Conservation (phyloP, 1,139 yeast species). For the Geotrichum siamense region DNA sequence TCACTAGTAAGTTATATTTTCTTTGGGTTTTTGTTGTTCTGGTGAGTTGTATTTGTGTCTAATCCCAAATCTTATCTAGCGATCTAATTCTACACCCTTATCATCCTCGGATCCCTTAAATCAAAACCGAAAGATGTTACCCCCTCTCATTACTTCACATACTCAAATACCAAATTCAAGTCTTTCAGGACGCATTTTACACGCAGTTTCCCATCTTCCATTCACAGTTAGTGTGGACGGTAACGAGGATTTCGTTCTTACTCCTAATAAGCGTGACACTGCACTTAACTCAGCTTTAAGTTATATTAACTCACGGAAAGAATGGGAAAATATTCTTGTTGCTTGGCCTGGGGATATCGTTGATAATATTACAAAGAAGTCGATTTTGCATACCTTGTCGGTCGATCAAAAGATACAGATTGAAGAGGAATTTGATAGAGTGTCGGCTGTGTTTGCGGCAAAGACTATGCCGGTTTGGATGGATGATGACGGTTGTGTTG, state of each 20-base stretch:
- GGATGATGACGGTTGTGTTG: conserved; percentile 56
- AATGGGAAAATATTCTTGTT: conserved; percentile 35
- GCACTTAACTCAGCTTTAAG: conserved; percentile 72
- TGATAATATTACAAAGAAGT: not conserved
- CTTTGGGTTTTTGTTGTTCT: too few relatives aligned
- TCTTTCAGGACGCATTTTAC: conserved; percentile 57
- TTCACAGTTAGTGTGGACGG: conserved; percentile 41
- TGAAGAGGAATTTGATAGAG: not conserved
- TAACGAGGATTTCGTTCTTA: conserved; percentile 35
- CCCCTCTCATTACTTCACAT: conserved; percentile 3
- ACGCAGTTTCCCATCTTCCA: conserved; percentile 63
- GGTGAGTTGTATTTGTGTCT: too few relatives aligned
- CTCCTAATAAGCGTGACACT: conserved; percentile 70
- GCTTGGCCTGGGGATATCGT: conserved; percentile 17
- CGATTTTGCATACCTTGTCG: conserved; percentile 1
- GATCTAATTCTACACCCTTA: not conserved
- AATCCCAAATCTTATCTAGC: too few relatives aligned
- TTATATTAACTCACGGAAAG: conserved; percentile 65
- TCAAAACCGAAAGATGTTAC: not conserved
- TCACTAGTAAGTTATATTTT: not conserved
- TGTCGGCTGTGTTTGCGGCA: conserved; percentile 36
- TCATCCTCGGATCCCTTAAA: not conserved
- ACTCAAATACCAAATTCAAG: conserved; percentile 23
- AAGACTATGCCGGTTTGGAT: conserved; percentile 83
- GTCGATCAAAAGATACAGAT: conserved; percentile 16